Evolutionary conservation across 352 stramenopile genomes (phyloP), one percentile per base, ranked within the genome.

Genomic region (Nothophytophthora sp.): DNA sequence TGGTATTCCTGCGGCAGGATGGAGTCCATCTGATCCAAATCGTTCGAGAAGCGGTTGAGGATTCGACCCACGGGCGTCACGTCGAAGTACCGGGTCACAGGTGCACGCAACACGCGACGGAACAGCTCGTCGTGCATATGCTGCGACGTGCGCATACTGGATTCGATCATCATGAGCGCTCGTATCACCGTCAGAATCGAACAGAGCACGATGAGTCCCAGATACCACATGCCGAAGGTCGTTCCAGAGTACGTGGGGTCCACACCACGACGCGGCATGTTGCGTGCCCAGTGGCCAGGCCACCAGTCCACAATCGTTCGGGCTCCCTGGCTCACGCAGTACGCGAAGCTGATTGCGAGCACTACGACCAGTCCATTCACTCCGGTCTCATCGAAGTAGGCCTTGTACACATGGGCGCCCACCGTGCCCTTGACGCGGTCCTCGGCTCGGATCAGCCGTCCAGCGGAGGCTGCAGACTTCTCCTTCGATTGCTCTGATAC

Each of bases 41-140:
- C 76, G 35, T 69, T 77, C 19, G 65, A 77, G 42, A 88, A 88
- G 2, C 73, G 60, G 38, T 86, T 88, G 23, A 88, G 50, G 27
- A 86, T 84, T 10, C 65, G 68, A 9, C 76, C 73, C 6, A 87
- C 60, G 0, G 78, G 76, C 1, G 73, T 89, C 25, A 83, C 47
- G 36, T 89, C 75, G 24, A 85, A 89, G 63, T 83, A 87, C 5
- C 39, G 38, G 15, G 73, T 81, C 15, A 87, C 56, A 0, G 67
- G 73, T 4, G 78, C 78, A 5, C 43, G 20, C 5, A 89, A 30
- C 2, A 86, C 72, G 5, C 63, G 70, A 18, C 61, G 58, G 32
- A 82, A 82, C 0, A 77, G 60, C n/a, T 79, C 61, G 24, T 83
- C 52, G 33, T 80, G 72, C 27, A 83, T 53, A n/a, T 63, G 53